phyloP scores from a whole-genome alignment of 2,329 filamentous ascomycete species.

The Clonostachys rhizophaga region DNA sequence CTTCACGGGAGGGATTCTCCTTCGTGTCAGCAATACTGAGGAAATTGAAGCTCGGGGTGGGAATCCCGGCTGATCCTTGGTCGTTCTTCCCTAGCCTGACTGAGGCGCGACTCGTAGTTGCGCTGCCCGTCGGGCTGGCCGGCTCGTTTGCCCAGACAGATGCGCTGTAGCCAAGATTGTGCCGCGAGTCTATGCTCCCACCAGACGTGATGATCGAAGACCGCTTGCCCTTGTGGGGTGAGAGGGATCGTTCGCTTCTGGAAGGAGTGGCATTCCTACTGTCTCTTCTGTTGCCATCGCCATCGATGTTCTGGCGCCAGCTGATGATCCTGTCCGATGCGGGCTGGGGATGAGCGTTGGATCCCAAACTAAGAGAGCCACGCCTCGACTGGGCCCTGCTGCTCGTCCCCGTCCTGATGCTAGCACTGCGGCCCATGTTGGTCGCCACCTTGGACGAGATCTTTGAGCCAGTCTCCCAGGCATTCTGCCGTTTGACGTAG shows the following conservation, averaged over 20 bases:
- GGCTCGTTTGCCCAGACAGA: conserved; percentile 15
- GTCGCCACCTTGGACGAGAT: conserved; percentile 66
- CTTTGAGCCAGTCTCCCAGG: conserved; percentile 72
- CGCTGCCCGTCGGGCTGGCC: conserved; percentile 32
- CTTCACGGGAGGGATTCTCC: conserved; percentile 25
- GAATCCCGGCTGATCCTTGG: conserved; percentile 10
- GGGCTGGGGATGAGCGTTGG: conserved; percentile 18
- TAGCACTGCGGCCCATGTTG: conserved; percentile 54
- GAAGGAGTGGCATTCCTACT: conserved; percentile 30
- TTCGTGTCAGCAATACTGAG: conserved; percentile 23
- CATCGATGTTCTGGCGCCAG: conserved; percentile 71
- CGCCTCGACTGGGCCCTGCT: conserved; percentile 44
- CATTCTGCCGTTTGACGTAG: conserved; percentile 70
- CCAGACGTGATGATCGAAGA: conserved; percentile 27
- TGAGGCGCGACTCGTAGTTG: conserved; percentile 16
- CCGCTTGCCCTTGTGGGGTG: conserved; percentile 40
- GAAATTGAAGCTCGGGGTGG: conserved; percentile 52
- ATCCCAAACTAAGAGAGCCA: conserved; percentile 42
- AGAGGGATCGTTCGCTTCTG: conserved; percentile 50
- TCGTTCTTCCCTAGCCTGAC: conserved; percentile 9
- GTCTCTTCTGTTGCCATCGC: conserved; percentile 20
- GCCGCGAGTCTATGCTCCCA: background rate
- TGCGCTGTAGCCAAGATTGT: conserved; percentile 31
- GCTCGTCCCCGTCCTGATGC: conserved; percentile 49
- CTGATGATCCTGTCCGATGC: conserved; percentile 74